Evolutionary conservation across 192 early-diverging fungal species (phyloP), one percentile per base, ranked within the genome.

Genomic region (Thoreauomyces humboldtii): DNA sequence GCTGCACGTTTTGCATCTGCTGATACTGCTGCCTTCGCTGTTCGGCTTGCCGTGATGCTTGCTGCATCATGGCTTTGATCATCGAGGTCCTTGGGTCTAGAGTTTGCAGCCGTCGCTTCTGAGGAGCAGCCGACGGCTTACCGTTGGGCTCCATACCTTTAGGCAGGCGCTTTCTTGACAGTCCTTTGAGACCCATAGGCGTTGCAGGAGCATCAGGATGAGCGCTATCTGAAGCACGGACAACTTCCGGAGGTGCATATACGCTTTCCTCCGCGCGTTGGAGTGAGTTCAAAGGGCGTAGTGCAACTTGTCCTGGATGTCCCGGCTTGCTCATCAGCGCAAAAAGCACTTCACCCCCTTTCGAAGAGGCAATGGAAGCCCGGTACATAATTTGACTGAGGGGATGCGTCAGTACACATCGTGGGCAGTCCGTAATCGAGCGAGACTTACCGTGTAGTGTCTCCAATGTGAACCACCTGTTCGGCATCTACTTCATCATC

Each of bases 31-130:
- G 63, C 65, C 69, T 56, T 21, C 25, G 27, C 41, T 62, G 65
- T 45, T 69, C 59, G 12, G 71, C 71, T 33, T 67, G 63, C n/a
- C 51, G 71, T 32, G 59, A 59, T n/a, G 71, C 63, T 36, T 67
- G 58, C 48, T 59, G 44, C 56, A 73, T 65, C 64, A 73, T 73
- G 21, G 53, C 42, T 61, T 67, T 67, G 34, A 73, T 65, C 32
- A 59, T 73, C 2, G 58, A 41, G 2, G 47, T 29, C 28, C 45
- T 73, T 12, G 71, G 58, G 54, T 73, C 66, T 38, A 51, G n/a
- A 21, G 12, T 22, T 47, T 65, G 51, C 41, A 31, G 59, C 22
- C 31, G 11, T 0, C 48, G 29, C 54, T 57, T 66, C 51, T 73
- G 61, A 37, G 41, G 48, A 2, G 57, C 55, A 25, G 33, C 34